These are phyloP conservation scores for Aeminium ludgeri DNA, from an alignment of 495 filamentous ascomycete genomes.

Conservation along the genomic window DNA sequence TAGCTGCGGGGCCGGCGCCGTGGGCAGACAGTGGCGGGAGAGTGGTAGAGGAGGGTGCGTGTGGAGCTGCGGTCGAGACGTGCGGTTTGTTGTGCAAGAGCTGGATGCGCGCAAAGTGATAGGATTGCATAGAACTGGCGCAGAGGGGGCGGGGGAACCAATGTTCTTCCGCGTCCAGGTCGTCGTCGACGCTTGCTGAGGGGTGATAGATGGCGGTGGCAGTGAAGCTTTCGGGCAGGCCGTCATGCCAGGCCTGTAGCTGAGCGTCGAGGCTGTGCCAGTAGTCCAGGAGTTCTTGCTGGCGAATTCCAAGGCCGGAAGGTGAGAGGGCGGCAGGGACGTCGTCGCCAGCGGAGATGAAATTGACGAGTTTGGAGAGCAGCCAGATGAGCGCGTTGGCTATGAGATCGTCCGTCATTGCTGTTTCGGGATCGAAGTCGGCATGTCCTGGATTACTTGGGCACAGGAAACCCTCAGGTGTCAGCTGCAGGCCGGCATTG, in stretches of 20 bases:
- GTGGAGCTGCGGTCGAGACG: slow-evolving; percentile 33
- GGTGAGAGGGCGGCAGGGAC: slow-evolving; percentile 24
- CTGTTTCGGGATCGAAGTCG: slow-evolving; percentile 31
- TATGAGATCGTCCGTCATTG: slow-evolving; percentile 45
- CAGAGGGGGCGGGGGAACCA: slow-evolving; percentile 50
- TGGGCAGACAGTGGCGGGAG: neutral
- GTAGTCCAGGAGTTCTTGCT: slow-evolving; percentile 37
- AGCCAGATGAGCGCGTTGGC: slow-evolving; percentile 49
- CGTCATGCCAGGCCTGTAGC: slow-evolving; percentile 41
- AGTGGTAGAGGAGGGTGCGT: neutral
- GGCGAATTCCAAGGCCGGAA: slow-evolving; percentile 32
- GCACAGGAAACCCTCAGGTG: slow-evolving; percentile 36
- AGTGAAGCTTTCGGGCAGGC: slow-evolving; percentile 40
- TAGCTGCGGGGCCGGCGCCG: slow-evolving; percentile 5
- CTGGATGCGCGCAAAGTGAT: slow-evolving; percentile 47
- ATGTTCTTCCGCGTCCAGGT: slow-evolving; percentile 28
- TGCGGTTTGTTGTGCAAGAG: slow-evolving; percentile 46
- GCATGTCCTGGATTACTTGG: slow-evolving; percentile 32
- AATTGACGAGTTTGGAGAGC: slow-evolving; percentile 44
- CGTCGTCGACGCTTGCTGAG: too few relatives aligned
- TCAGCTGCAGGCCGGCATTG: slow-evolving; percentile 42
- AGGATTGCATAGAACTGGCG: slow-evolving; percentile 46
- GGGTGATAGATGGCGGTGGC: slow-evolving; percentile 28
- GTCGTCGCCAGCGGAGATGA: slow-evolving; percentile 37
- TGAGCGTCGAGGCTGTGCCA: slow-evolving; percentile 40